Percentiles rank a stretch among this genome's conserved stretches.
Evolutionary conservation across 495 filamentous ascomycete genomes (phyloP).

Genomic region (Penicillium tannophilum): DNA sequence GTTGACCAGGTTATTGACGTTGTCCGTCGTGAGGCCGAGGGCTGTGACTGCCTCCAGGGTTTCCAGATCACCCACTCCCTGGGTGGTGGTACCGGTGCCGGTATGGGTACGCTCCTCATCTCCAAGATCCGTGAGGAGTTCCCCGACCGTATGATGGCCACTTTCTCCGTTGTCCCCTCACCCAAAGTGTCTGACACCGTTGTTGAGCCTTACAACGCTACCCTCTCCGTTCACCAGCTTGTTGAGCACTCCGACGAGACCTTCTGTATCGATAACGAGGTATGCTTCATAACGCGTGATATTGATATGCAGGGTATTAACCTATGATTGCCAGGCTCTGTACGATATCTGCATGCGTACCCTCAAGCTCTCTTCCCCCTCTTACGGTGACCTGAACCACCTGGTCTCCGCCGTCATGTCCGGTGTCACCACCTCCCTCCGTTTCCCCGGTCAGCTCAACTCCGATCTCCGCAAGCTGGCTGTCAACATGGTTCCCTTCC

Average conservation of each 20-base stretch:
- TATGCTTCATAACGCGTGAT: slow-evolving; percentile 28
- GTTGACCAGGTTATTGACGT: slow-evolving; percentile 98
- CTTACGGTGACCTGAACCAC: slow-evolving; percentile 99
- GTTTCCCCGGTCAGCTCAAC: slow-evolving; percentile 99
- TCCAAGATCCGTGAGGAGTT: slow-evolving; percentile 99
- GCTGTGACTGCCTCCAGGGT: slow-evolving; percentile 98
- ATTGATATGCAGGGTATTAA: slow-evolving; percentile 12
- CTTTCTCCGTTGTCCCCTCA: slow-evolving; percentile 99
- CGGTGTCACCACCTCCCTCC: slow-evolving; percentile 96
- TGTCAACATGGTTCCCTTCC: slow-evolving; percentile 99
- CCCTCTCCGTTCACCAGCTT: slow-evolving; percentile 97
- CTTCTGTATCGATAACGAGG: slow-evolving; percentile 99
- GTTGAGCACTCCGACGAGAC: slow-evolving; percentile 99
- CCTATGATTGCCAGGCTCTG: slow-evolving; percentile 63
- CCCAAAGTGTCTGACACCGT: slow-evolving; percentile 99
- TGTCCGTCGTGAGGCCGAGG: slow-evolving; percentile 97
- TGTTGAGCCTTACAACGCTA: slow-evolving; percentile 99
- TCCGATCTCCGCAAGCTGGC: slow-evolving; percentile 99
- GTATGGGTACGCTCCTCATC: slow-evolving; percentile 99
- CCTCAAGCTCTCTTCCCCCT: slow-evolving; percentile 96
- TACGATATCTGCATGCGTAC: slow-evolving; percentile 99
- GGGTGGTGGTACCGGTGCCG: slow-evolving; percentile 99
- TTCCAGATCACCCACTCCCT: slow-evolving; percentile 99
- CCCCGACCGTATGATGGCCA: slow-evolving; percentile 99
- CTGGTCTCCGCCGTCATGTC: slow-evolving; percentile 99